These are phyloP conservation scores for Colletotrichum tropicale DNA, from an alignment of 2,329 filamentous ascomycete species.

Conservation along the genomic window DNA sequence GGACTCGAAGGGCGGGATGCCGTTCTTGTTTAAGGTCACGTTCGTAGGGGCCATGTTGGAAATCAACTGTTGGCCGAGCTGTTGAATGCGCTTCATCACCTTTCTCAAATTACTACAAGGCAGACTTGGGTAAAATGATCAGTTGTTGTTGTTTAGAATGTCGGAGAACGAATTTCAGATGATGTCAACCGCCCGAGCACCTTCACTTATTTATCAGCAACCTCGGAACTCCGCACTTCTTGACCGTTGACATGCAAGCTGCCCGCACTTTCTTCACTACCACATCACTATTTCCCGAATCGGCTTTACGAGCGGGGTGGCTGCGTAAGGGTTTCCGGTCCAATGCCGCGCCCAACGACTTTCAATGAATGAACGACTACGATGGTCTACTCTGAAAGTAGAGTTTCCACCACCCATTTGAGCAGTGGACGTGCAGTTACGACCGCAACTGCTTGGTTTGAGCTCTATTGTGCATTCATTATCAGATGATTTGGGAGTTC, in stretches of 20 bases:
- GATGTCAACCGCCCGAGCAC: neutral
- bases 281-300: neutral
- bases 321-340: neutral
- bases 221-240: neutral
- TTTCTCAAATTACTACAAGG: neutral
- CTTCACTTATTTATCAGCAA: neutral
- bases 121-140: neutral
- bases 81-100: neutral
- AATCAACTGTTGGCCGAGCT: neutral
- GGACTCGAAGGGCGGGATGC: constrained; percentile 50
- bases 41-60: neutral
- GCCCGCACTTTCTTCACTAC: neutral
- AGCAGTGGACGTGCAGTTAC: neutral
- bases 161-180: neutral
- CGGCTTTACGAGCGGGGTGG: neutral
- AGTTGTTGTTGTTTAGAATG: neutral
- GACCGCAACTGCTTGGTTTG: too few relatives aligned
- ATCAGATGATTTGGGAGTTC: neutral
- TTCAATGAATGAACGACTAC: neutral
- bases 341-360: neutral
- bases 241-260: neutral
- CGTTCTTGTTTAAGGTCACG: constrained; percentile 37
- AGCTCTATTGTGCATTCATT: too few relatives aligned
- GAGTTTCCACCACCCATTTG: neutral
- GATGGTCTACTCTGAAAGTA: neutral